phyloP scores from a whole-genome alignment of 2,329 filamentous ascomycete genomes.

The Podosphaera leucotricha region DNA sequence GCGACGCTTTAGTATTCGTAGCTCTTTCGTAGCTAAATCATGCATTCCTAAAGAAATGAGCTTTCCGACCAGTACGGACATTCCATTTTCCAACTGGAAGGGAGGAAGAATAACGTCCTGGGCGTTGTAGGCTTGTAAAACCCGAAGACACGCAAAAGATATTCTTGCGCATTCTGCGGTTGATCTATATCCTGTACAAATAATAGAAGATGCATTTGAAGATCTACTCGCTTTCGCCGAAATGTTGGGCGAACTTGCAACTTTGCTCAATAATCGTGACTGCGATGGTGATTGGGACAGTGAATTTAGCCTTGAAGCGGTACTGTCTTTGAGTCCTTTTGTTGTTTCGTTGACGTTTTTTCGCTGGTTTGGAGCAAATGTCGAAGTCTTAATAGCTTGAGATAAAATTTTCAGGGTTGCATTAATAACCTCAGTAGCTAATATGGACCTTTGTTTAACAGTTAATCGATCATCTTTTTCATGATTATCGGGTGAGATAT shows the following conservation, averaged over 20 bases:
- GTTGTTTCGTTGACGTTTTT: conserved; percentile 15
- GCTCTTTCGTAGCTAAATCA: conserved; percentile 44
- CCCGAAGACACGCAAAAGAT: conserved; percentile 41
- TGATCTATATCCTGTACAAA: conserved; percentile 16
- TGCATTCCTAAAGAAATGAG: conserved; percentile 40
- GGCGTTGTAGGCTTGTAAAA: conserved; percentile 26
- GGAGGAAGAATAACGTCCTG: conserved; percentile 30
- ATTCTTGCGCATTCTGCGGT: conserved; percentile 38
- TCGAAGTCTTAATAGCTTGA: conserved; percentile 33
- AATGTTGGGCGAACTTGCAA: conserved; percentile 33
- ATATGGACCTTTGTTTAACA: conserved; percentile 34
- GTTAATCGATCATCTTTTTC: conserved; percentile 18
- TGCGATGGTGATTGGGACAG: conserved; percentile 37
- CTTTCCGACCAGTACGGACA: conserved; percentile 44
- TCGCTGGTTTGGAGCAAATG: conserved; percentile 5
- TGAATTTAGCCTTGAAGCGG: conserved; percentile 29
- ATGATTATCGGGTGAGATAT: conserved; percentile 4
- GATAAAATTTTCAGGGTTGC: conserved; percentile 41
- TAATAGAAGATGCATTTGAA: conserved; percentile 16
- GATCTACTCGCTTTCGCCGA: conserved; percentile 19
- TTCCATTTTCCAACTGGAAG: conserved; percentile 49
- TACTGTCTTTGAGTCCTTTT: conserved; percentile 19
- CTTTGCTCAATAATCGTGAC: conserved; percentile 35
- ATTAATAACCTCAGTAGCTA: conserved; percentile 56
- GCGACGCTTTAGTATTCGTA: conserved; percentile 39